These are phyloP conservation scores for Syzygium syzygioides DNA, from an alignment of 441 rosid genomes.

Conservation along the genomic window DNA sequence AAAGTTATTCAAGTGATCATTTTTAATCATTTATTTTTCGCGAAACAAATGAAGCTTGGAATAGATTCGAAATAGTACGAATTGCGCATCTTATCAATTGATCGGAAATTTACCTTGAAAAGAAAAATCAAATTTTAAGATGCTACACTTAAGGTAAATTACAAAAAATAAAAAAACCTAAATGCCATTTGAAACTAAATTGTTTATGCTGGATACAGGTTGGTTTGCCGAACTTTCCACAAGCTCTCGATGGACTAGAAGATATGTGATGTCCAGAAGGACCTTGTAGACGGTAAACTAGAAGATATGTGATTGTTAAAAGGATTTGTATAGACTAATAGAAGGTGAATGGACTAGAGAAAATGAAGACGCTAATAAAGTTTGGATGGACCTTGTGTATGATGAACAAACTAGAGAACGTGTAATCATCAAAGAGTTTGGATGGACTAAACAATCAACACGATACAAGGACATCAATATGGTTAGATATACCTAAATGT, in stretches of 20 bases:
- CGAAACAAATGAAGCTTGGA: rapidly evolving
- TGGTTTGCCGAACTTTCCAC: neutral
- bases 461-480: neutral
- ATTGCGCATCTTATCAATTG: neutral
- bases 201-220: neutral
- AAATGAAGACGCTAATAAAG: neutral
- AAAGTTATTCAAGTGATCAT: neutral
- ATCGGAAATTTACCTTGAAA: neutral
- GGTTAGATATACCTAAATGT: neutral
- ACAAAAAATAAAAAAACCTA: neutral
- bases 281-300: neutral
- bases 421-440: neutral
- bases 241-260: neutral
- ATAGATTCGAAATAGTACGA: neutral
- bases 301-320: neutral
- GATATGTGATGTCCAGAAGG: neutral
- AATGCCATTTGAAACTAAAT: neutral
- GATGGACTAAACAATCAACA: neutral
- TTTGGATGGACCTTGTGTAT: neutral
- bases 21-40: neutral
- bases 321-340: neutral
- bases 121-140: neutral
- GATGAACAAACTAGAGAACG: neutral
- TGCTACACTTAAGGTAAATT: neutral
- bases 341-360: neutral